A percentile compares a stretch with the other conserved stretches of the same genome.
Evolutionary conservation across 116 monocot species (phyloP).

Genomic region (Phalaenopsis hybrid): DNA sequence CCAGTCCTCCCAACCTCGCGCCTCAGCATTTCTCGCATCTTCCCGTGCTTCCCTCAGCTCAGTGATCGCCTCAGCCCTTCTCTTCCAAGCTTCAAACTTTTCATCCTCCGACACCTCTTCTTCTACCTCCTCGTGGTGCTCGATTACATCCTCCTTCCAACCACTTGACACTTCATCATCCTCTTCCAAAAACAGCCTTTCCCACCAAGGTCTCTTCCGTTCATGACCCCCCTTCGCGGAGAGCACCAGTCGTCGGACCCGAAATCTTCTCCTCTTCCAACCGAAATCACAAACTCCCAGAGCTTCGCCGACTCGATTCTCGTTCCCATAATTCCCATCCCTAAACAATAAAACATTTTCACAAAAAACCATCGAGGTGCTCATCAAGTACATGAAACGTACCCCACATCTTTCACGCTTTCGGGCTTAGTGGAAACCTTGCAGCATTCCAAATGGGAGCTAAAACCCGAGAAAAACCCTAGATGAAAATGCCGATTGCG

Average conservation of each 20-base stretch:
- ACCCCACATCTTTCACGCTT: conserved; percentile 45
- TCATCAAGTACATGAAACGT: conserved; percentile 42
- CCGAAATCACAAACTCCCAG: background rate
- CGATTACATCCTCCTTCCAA: conserved; percentile 36
- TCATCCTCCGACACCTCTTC: conserved; percentile 28
- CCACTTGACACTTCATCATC: conserved; percentile 34
- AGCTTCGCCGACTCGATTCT: background rate
- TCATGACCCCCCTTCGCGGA: conserved; percentile 17
- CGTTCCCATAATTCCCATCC: background rate
- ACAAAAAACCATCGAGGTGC: conserved; percentile 29
- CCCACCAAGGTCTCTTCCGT: conserved; percentile 61
- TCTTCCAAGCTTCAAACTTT: conserved; percentile 81
- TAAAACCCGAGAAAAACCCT: conserved; percentile 6
- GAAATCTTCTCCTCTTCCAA: conserved; percentile 6
- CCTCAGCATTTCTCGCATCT: conserved; percentile 51
- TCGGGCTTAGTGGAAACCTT: background rate
- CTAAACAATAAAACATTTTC: conserved; percentile 6
- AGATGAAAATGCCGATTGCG: background rate
- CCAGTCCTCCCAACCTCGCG: conserved; percentile 83
- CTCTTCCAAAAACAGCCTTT: conserved; percentile 45
- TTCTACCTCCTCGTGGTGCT: conserved; percentile 2
- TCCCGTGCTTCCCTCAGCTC: conserved; percentile 80
- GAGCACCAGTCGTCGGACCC: conserved; percentile 14
- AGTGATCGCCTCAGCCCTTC: conserved; percentile 73
- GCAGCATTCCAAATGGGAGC: background rate